Conservation (phyloP, 805 yeast genomes). For the Danielia oregonensis region DNA sequence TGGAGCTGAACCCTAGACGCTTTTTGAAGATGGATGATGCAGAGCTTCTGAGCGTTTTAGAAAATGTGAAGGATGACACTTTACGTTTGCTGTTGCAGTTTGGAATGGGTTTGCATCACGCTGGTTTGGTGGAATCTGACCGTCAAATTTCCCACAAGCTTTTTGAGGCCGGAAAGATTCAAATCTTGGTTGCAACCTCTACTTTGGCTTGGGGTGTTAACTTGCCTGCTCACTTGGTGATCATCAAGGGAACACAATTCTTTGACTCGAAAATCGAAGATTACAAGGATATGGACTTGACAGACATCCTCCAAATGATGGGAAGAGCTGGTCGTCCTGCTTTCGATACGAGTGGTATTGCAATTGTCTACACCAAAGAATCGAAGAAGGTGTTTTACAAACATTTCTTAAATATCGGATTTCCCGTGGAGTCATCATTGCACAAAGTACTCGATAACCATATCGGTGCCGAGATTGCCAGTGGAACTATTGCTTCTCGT, state of each 20-base stretch:
- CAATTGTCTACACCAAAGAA: constrained; percentile 69
- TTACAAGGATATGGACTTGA: constrained; percentile 71
- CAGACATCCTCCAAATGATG: constrained; percentile 81
- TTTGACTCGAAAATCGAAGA: constrained; percentile 45
- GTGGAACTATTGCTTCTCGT: constrained; percentile 60
- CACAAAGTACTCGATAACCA: constrained; percentile 77
- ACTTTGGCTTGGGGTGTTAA: constrained; percentile 87
- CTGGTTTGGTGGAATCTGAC: constrained; percentile 73
- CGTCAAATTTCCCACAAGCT: constrained; percentile 66
- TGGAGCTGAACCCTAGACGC: constrained; percentile 71
- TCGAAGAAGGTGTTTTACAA: constrained; percentile 72
- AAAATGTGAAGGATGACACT: constrained; percentile 76
- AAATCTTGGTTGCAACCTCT: constrained; percentile 71
- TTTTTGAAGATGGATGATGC: constrained; percentile 63
- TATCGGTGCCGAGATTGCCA: constrained; percentile 74
- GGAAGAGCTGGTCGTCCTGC: constrained; percentile 85
- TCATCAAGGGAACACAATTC: constrained; percentile 70
- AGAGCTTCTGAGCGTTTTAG: constrained; percentile 51
- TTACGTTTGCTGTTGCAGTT: constrained; percentile 61
- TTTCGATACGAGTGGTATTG: constrained; percentile 69
- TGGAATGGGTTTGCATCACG: constrained; percentile 81
- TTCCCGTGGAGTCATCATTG: constrained; percentile 77
- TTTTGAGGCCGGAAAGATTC: constrained; percentile 68
- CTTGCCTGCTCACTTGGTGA: constrained; percentile 42
- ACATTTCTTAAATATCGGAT: constrained; percentile 73